A percentile compares a stretch with the other conserved stretches of the same genome.
Conservation (phyloP, 1,284 basidiomycete genomes). For the Marasmius fiardii region DNA sequence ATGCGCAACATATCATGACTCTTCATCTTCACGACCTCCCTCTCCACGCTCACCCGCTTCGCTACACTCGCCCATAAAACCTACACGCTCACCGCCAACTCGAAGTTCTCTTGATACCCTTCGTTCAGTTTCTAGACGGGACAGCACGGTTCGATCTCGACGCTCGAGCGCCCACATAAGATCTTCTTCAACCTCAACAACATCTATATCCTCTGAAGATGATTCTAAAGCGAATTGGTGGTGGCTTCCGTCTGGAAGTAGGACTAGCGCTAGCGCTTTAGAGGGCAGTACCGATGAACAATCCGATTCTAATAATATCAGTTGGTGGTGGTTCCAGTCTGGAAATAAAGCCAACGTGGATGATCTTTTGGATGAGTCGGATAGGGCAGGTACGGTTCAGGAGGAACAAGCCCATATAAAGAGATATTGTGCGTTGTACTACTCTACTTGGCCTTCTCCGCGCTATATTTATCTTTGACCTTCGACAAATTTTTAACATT, state of each 20-base stretch:
- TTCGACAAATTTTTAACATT: too few species aligned
- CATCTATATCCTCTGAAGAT: conserved; percentile 8
- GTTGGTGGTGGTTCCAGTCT: conserved; percentile 53
- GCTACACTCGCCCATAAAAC: conserved; percentile 28
- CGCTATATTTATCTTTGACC: conserved; percentile 2
- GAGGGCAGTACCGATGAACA: too few species aligned
- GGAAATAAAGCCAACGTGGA: conserved; percentile 50
- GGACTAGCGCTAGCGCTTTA: too few species aligned
- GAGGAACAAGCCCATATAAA: conserved; percentile 54
- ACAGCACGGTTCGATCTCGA: conserved; percentile 25
- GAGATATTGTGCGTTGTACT: conserved; percentile 61
- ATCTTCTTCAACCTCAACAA: conserved; percentile 20
- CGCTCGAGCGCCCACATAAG: conserved; percentile 22
- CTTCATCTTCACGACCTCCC: conserved; percentile 14
- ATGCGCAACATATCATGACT: conserved; percentile 30
- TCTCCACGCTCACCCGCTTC: conserved; percentile 17
- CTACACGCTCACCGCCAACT: conserved; percentile 34
- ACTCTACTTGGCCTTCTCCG: conserved; percentile 1
- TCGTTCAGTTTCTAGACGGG: conserved; percentile 46
- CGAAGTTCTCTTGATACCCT: conserved; percentile 62
- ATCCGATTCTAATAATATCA: conserved; percentile 17
- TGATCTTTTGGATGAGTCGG: conserved; percentile 52
- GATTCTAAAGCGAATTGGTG: conserved; percentile 33
- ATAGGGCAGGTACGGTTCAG: conserved; percentile 48
- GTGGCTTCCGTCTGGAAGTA: too few species aligned